Evolutionary conservation across 768 basidiomycete genomes (phyloP).

Genomic region (Lentinula lateritia): DNA sequence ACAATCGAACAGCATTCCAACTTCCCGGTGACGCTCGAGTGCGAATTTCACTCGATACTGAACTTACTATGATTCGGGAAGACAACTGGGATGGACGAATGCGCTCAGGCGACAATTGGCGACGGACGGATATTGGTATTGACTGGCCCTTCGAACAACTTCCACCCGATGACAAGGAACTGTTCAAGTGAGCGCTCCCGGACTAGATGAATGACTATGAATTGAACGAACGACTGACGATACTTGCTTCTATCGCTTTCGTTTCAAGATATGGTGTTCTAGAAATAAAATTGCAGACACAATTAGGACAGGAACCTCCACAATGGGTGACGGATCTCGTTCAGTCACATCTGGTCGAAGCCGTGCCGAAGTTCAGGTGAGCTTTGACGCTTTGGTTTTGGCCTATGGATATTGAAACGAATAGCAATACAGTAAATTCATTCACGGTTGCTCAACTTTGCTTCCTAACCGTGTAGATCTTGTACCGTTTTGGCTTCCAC

Average conservation of each 20-base stretch:
- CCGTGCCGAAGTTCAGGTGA: constrained; percentile 95
- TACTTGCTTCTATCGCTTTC: not conserved
- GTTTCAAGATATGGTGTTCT: constrained; percentile 74
- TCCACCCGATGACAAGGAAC: constrained; percentile 72
- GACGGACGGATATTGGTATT: constrained; percentile 89
- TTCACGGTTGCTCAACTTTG: constrained; percentile 93
- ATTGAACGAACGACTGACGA: no score
- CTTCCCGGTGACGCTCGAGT: constrained; percentile 98
- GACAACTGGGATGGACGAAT: constrained; percentile 88
- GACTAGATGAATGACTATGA: not conserved
- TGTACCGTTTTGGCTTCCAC: constrained; percentile 97
- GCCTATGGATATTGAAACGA: not conserved
- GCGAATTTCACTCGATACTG: constrained; percentile 96
- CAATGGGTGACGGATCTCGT: constrained; percentile 97
- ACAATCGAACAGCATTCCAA: constrained; percentile 98
- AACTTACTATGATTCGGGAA: constrained; percentile 90
- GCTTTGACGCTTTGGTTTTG: constrained; percentile 7
- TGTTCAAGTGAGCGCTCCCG: constrained; percentile 68
- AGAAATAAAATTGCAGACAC: constrained; percentile 97
- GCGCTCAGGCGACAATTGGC: constrained; percentile 88
- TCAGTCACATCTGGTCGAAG: constrained; percentile 90
- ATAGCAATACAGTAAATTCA: constrained; percentile 66
- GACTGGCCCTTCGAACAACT: constrained; percentile 86
- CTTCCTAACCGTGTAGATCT: constrained; percentile 90
- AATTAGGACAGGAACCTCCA: constrained; percentile 92